A percentile compares a stretch with the other conserved stretches of the same genome.
Evolutionary conservation across 78 protist species (phyloP).

Genomic region (Isochrysis galbana): DNA sequence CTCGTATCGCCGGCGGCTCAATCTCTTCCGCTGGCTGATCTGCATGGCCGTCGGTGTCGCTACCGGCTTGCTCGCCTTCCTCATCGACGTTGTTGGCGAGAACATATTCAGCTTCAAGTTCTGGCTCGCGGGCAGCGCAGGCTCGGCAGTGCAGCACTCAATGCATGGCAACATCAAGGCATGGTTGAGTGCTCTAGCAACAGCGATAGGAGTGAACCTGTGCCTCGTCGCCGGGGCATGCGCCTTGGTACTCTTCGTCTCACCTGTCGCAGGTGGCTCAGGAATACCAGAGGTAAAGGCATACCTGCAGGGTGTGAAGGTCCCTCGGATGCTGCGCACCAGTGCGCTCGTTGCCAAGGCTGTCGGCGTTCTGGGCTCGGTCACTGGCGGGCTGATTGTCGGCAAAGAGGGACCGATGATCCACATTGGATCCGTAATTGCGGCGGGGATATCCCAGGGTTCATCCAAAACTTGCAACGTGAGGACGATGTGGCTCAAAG

Average conservation of each 20-base stretch:
- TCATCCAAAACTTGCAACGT: conserved; percentile 46
- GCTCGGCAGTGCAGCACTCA: not conserved
- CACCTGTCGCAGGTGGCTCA: conserved; percentile 67
- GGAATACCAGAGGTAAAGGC: conserved; percentile 89
- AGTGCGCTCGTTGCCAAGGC: conserved; percentile 69
- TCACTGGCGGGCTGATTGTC: conserved; percentile 49
- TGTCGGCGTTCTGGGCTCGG: conserved; percentile 63
- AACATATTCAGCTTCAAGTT: not conserved
- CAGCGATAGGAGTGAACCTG: not conserved
- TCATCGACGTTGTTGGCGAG: not conserved
- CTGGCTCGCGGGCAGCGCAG: not conserved
- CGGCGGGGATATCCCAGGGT: conserved; percentile 80
- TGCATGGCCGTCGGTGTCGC: not conserved
- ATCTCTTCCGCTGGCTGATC: not conserved
- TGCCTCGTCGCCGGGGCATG: not conserved
- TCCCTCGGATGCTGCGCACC: conserved; percentile 39
- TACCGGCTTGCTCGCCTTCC: not conserved
- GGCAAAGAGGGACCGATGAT: conserved; percentile 91
- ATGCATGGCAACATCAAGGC: no score
- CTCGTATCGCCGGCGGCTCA: not conserved
- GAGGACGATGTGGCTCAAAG: conserved; percentile 1
- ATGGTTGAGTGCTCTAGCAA: not conserved
- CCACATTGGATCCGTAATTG: conserved; percentile 80
- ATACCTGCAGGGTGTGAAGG: conserved; percentile 36
- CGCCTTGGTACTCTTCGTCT: not conserved